Base-by-base conservation (phyloP, 2,329 filamentous ascomycete genomes). In the Karstenula rhodostoma region DNA sequence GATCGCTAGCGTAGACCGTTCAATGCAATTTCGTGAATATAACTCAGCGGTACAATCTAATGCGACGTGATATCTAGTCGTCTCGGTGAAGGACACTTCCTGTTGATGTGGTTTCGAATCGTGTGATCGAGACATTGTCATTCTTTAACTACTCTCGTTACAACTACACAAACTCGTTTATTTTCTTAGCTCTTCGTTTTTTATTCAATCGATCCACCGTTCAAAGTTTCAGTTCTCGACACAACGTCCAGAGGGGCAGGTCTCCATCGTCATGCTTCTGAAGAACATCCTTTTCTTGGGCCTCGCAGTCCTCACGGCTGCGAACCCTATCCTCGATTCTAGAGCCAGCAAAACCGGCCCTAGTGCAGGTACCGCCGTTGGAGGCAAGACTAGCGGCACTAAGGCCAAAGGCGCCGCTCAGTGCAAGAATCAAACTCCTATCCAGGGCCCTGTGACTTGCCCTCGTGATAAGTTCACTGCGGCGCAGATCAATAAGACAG, bases 391-490 rank as follows among this genome's bases (percentile, higher is more conserved):
- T 8, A n/a, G n/a, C 49, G 40, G 10, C 32, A n/a, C n/a, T n/a
- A 37, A 37, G 12, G 51, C 37, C 51, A 54, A 54, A 27, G 29
- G 22, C 32, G 25, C 7, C 13, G 40, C 37, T 9, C 17, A 37
- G 12, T 44, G 32, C n/a, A 19, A n/a, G 3, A 44, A 27, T 4
- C 37, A 25, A 19, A 25, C 22, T 19, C 13, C 50, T 6, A 37
- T 37, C 37, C 9, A n/a, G 17, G 49, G 32, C 49, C n/a, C n/a
- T n/a, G 40, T 33, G 37, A 54, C 37, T 44, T 54, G 51, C n/a
- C 51, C 51, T 3, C 23, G 51, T 13, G 23, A 2, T 8, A 54
- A 54, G 37, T 54, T 54, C 51, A 54, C 51, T 17, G 37, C 51
- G 3, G 51, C 25, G 12, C 37, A 54, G 40, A 54, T 54, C 25